These are phyloP conservation scores for Fragosphaeria purpurea DNA, from an alignment of 2,329 filamentous ascomycete species.

Conservation along the genomic window DNA sequence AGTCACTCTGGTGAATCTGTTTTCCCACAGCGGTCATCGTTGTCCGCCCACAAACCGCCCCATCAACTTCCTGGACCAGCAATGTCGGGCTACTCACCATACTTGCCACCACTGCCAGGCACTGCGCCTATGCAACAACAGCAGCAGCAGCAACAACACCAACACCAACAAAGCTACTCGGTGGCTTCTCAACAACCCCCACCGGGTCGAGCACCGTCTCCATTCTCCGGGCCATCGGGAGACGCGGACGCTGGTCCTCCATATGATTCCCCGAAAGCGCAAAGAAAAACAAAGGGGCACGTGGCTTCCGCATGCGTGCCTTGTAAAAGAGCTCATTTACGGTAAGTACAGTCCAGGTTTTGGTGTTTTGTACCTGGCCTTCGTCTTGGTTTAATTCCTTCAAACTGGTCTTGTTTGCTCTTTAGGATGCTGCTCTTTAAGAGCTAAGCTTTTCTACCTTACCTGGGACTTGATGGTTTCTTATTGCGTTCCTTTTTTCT, in stretches of 20 bases:
- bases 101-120: conserved; percentile 16
- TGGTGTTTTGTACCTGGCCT: too few species aligned
- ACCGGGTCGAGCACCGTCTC: conserved; percentile 36
- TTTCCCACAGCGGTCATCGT: conserved; percentile 17
- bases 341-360: conserved; percentile 31
- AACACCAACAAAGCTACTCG: conserved; percentile 6
- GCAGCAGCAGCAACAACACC: too few species aligned
- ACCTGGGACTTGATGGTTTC: conserved; percentile 1
- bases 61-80: conserved; percentile 18
- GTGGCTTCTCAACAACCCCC: conserved; percentile 17
- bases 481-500: background rate
- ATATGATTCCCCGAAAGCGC: conserved; percentile 48
- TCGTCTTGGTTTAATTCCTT: background rate
- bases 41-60: conserved; percentile 19
- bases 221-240: conserved; percentile 19
- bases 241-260: conserved; percentile 22
- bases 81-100: conserved; percentile 20
- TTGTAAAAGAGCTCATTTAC: conserved; percentile 74
- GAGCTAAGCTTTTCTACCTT: background rate
- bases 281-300: conserved; percentile 66
- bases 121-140: conserved; percentile 9
- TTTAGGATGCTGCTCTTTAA: background rate
- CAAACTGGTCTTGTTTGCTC: background rate
- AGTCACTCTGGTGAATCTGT: conserved; percentile 25
- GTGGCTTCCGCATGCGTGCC: conserved; percentile 78